Base-by-base conservation (phyloP, 345 rosid species). In the Toxicodendron radicans region DNA sequence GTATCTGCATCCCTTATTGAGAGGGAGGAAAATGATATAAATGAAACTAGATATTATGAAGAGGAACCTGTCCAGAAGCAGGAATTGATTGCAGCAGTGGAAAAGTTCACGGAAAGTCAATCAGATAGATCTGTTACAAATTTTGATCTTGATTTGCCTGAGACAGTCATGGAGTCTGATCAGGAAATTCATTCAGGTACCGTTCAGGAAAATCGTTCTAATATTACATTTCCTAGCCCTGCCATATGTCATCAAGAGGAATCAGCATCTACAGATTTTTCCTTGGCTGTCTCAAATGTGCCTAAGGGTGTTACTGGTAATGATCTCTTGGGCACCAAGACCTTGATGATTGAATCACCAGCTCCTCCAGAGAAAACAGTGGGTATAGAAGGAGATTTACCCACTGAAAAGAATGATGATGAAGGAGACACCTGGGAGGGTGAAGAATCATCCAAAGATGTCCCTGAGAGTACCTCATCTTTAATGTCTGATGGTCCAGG, bases 401-500 rank as follows among this genome's bases (percentile, higher is more conserved):
- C 3, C 72, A 65, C 64, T 77, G 87, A 79, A 72, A 93, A 88
- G 79, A 88, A 89, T 60, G 93, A 89, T 24, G 93, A 86, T 43
- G 87, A 85, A 70, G 85, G 79, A 56, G 88, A 88, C 79, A 51
- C 79, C 27, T 88, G 92, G 94, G 95, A 90, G 72, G 64, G 79
- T 12, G 97, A 95, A 85, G 95, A 90, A 76, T 72, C 74, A 63
- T 81, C 86, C 38, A 87, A 83, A 86, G 81, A 73, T 68, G 60
- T 80, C 73, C 86, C 87, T 49, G 87, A 82, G 73, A 91, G 89
- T 74, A 76, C 77, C 14, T 73, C 82, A 61, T 60, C 82, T 68
- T 71, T 87, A 73, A 53, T 80, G 57, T 74, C 90, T 16, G 98
- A 92, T 75, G 98, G 93, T 35, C 97, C 95, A 2, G 87, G 86